Evolutionary conservation across 1,284 basidiomycete species (phyloP).

Genomic region (Puccinia horiana): DNA sequence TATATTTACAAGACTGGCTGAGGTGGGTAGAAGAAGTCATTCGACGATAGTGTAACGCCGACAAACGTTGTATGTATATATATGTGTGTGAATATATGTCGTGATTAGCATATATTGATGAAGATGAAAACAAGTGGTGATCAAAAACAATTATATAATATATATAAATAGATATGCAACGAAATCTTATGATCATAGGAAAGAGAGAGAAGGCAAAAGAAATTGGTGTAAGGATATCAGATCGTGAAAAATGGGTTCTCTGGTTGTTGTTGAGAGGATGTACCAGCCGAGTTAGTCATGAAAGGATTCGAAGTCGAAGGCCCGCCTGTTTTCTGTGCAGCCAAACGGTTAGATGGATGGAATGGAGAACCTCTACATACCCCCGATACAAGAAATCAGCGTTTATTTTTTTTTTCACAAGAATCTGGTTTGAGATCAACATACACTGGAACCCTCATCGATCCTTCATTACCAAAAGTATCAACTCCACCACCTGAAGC

Average conservation of each 20-base stretch:
- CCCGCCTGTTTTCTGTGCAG: constrained; percentile 31
- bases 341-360: constrained; percentile 47
- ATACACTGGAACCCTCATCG: constrained; percentile 63
- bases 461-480: constrained; percentile 86
- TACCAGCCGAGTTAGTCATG: neutral
- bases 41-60: no score
- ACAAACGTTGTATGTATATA: no score
- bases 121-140: no score
- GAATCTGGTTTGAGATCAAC: neutral
- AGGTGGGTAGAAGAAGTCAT: no score
- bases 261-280: constrained; percentile 31
- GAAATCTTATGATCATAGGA: no score
- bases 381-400: neutral
- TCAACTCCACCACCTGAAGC: constrained; percentile 76
- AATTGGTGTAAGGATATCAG: neutral
- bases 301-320: constrained; percentile 30
- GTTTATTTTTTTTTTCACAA: neutral
- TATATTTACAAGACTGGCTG: no score
- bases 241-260: constrained; percentile 50
- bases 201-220: constrained; percentile 14
- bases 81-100: no score
- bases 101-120: no score
- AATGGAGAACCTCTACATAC: constrained; percentile 43
- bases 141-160: no score
- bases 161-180: no score